Conservation (phyloP, 1,139 yeast species). For the Lodderomyces jiufengensis region DNA sequence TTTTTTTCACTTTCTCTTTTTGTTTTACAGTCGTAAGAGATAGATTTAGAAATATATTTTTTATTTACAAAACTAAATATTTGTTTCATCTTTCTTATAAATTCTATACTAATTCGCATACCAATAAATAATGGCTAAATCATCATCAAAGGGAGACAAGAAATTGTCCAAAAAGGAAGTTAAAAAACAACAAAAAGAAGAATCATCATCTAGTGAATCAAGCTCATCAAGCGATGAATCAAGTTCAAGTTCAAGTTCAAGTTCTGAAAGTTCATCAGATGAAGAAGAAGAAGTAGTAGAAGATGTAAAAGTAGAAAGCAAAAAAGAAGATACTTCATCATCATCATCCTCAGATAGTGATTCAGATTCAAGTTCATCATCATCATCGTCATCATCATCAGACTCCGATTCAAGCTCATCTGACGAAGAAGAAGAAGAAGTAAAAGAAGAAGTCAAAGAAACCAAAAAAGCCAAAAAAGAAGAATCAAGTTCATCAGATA, state of each 20-base stretch:
- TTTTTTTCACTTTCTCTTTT: constrained; percentile 2
- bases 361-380: constrained; percentile 18
- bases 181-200: constrained; percentile 6
- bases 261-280: constrained; percentile 7
- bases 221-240: constrained; percentile 14
- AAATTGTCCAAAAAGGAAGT: constrained; percentile 23
- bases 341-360: constrained; percentile 19
- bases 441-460: constrained; percentile 20
- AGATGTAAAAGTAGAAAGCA: constrained; percentile 17
- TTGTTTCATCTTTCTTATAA: background rate
- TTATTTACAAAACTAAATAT: too few species aligned
- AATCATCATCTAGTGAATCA: constrained; percentile 3
- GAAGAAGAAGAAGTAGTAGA: constrained; percentile 24
- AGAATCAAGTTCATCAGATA: constrained; percentile 16
- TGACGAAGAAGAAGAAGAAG: constrained; percentile 17
- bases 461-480: too few species aligned
- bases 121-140: constrained; percentile 34
- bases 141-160: constrained; percentile 21
- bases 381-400: constrained; percentile 8
- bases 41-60: constrained; percentile 4
- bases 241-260: constrained; percentile 3
- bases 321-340: constrained; percentile 21
- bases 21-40: constrained; percentile 1
- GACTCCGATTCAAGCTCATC: constrained; percentile 15
- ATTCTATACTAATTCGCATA: constrained; percentile 1